These are phyloP conservation scores for Monilinia vaccinii-corymbosi DNA, from an alignment of 2,329 filamentous ascomycete species.

Conservation along the genomic window DNA sequence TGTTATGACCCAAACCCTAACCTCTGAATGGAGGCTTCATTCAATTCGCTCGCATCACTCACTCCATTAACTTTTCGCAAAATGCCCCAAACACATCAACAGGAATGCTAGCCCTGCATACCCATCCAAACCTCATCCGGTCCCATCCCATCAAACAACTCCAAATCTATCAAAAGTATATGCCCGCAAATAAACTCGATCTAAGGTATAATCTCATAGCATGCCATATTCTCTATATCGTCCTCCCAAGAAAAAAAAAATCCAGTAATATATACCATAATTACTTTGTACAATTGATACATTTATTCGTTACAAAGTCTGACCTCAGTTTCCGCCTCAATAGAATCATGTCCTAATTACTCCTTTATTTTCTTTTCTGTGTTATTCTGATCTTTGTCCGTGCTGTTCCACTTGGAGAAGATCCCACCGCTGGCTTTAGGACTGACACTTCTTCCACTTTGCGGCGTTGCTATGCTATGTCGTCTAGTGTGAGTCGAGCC, in stretches of 20 bases:
- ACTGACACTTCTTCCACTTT: slow-evolving; percentile 1
- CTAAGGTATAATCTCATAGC: slow-evolving; percentile 1
- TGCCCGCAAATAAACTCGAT: not conserved
- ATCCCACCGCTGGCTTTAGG: slow-evolving; percentile 2
- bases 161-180: not conserved
- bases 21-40: not conserved
- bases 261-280: not conserved
- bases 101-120: not conserved
- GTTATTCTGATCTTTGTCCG: not conserved
- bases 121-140: not conserved
- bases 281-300: not conserved
- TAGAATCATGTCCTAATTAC: not conserved
- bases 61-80: not conserved
- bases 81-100: not conserved
- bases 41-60: not conserved
- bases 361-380: not conserved
- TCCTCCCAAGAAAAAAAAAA: not conserved
- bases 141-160: not conserved
- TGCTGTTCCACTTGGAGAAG: slow-evolving; percentile 5
- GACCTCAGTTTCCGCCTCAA: not conserved
- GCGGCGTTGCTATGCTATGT: slow-evolving; percentile 5
- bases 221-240: not conserved
- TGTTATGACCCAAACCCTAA: not conserved
- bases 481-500: not conserved
- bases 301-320: not conserved